Evolutionary conservation across 2,329 filamentous ascomycete genomes (phyloP).

Genomic region (Epichloe hybrida): DNA sequence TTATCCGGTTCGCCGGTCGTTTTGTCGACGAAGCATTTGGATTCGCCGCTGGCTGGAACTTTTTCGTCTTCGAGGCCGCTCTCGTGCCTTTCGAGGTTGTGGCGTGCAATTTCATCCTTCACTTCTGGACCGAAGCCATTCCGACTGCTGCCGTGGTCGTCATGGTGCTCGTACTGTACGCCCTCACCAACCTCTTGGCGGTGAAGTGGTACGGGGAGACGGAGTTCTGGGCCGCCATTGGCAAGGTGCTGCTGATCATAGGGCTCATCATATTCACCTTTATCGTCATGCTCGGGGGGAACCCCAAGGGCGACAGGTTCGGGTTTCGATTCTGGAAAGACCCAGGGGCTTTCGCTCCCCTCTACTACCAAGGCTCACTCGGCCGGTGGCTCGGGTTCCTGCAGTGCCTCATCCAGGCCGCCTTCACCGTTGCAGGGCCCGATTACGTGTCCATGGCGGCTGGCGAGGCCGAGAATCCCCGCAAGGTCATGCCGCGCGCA

Average conservation of each 20-base stretch:
- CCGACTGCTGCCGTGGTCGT: constrained; percentile 48
- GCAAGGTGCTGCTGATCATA: constrained; percentile 59
- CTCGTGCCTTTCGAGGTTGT: constrained; percentile 56
- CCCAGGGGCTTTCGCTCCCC: constrained; percentile 57
- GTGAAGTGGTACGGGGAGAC: constrained; percentile 65
- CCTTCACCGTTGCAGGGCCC: constrained; percentile 54
- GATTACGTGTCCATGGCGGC: constrained; percentile 58
- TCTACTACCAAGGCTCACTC: constrained; percentile 48
- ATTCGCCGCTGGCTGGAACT: constrained; percentile 61
- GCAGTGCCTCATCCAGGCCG: constrained; percentile 58
- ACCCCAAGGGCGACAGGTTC: constrained; percentile 56
- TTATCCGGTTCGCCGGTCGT: constrained; percentile 63
- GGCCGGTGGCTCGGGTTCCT: constrained; percentile 68
- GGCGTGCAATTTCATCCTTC: constrained; percentile 48
- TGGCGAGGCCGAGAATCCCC: constrained; percentile 58
- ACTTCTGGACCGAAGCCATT: constrained; percentile 48
- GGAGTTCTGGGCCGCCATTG: constrained; percentile 62
- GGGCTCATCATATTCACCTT: constrained; percentile 67
- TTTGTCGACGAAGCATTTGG: constrained; percentile 66
- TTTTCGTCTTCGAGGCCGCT: constrained; percentile 56
- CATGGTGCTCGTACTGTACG: constrained; percentile 33
- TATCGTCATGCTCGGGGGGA: constrained; percentile 76
- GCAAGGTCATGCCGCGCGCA: constrained; percentile 55
- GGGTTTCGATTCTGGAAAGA: constrained; percentile 56
- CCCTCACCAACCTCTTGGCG: constrained; percentile 54